phyloP scores from a whole-genome alignment of 371 early-diverging fungal genomes.

The Nematocida ausubeli region DNA sequence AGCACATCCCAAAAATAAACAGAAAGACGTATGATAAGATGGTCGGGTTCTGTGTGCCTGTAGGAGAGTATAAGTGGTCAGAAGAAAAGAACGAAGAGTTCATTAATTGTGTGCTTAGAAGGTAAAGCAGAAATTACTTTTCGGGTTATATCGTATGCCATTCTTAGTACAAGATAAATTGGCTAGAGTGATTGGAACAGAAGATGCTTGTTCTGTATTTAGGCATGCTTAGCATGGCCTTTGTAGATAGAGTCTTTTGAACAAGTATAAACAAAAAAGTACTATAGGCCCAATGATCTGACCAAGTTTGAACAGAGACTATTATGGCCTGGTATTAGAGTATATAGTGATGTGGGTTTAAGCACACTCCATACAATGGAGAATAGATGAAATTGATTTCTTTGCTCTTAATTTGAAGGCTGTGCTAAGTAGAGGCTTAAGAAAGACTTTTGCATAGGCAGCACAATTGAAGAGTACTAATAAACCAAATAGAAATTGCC shows the following conservation, averaged over 20 bases:
- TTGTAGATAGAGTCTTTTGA: slow-evolving; percentile 62
- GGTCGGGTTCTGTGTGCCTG: slow-evolving; percentile 24
- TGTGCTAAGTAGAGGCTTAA: too few species aligned
- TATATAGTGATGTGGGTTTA: too few species aligned
- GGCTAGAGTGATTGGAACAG: slow-evolving; percentile 37
- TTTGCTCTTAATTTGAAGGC: too few species aligned
- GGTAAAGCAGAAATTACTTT: background rate
- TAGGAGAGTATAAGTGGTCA: slow-evolving; percentile 27
- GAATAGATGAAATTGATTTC: too few species aligned
- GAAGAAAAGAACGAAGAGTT: slow-evolving; percentile 46
- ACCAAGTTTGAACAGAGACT: too few species aligned
- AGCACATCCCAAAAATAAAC: background rate
- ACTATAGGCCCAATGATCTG: too few species aligned
- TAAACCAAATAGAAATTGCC: too few species aligned
- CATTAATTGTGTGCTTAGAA: slow-evolving; percentile 5
- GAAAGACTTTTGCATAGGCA: too few species aligned
- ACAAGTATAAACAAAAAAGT: too few species aligned
- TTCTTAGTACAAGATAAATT: slow-evolving; percentile 36
- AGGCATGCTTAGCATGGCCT: slow-evolving; percentile 64
- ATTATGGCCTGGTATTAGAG: too few species aligned
- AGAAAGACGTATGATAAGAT: slow-evolving; percentile 14
- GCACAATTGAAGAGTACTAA: too few species aligned
- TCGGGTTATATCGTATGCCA: slow-evolving; percentile 33
- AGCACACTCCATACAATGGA: too few species aligned
- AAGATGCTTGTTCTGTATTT: slow-evolving; percentile 59